Base-by-base conservation (phyloP, 306 rosid genomes). In the Arachis hypogaea region DNA sequence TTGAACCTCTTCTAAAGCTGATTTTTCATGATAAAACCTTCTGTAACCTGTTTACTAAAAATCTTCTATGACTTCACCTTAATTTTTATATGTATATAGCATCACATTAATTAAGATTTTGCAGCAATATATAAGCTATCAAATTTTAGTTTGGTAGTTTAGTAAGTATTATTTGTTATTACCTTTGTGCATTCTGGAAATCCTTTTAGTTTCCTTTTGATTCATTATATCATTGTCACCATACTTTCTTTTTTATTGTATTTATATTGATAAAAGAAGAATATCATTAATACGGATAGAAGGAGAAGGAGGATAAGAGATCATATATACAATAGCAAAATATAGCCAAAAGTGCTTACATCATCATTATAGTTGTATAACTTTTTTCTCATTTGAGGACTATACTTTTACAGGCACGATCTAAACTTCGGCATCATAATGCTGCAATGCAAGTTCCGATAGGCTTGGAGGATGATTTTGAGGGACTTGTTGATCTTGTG, bases 361-460 rank as follows among this genome's bases (percentile, higher is more conserved):
- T 33, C 38, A 33, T 33, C 38, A 33, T 33, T 33, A 33, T 33
- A 2, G 38, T 33, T 33, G 38, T 2, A 33, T 33, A 73, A 57
- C 5, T 60, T 63, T 5, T 44, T 67, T 30, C 50, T 43, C 49
- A 40, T 56, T 63, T 69, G 55, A 33, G 47, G 14, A 57, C 69
- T 16, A 63, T 55, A 46, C 9, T 56, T 87, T 68, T 80, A 69
- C 81, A 94, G 99, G 92, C 97, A 76, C 84, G 99, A 85, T 78
- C 97, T 66, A 94, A 92, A 83, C 99, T 94, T 66, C 93, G 96
- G 63, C 99, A 94, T 85, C 91, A 94, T 72, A 90, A 90, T 85
- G 99, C 99, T 75, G 99, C 96, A 40, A 41, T 94, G 62, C 99
- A 94, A 87, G 93, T 94, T 72, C 99, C 99, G 10, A 90, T 94